phyloP scores from a whole-genome alignment of 164 flowering plant species.

The Magnolia changhungtana region DNA sequence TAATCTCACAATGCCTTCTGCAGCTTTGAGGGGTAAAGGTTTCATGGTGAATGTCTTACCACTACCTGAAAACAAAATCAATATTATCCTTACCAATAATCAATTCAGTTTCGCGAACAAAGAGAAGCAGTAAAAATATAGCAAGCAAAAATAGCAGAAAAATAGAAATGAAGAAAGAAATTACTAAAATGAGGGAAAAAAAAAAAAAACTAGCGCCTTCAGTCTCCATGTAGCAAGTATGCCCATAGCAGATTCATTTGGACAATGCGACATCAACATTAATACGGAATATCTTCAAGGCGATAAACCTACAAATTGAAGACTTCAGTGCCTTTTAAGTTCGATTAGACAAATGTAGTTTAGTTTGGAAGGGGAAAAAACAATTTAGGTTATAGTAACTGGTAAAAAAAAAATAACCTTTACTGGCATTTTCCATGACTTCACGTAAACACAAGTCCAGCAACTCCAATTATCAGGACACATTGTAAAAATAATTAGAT shows the following conservation, averaged over 20 bases:
- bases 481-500: too few species aligned
- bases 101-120: not conserved
- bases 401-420: too few species aligned
- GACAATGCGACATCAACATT: too few species aligned
- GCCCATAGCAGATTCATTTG: too few species aligned
- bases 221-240: not conserved
- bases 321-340: too few species aligned
- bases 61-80: conserved; percentile 60
- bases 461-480: not conserved
- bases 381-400: not conserved
- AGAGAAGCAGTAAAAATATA: not conserved
- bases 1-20: conserved; percentile 77
- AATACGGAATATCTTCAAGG: too few species aligned
- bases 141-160: not conserved
- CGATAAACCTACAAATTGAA: too few species aligned
- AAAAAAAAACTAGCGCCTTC: not conserved
- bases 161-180: not conserved
- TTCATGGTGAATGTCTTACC: conserved; percentile 99
- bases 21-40: conserved; percentile 92
- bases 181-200: not conserved
- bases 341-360: too few species aligned
- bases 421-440: not conserved
- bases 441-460: not conserved
- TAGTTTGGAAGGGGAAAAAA: too few species aligned
- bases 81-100: not conserved